A percentile compares a stretch with the other conserved stretches of the same genome.
These are phyloP conservation scores for Penicillium coffeae DNA, from an alignment of 495 filamentous ascomycete genomes.

Conservation along the genomic window DNA sequence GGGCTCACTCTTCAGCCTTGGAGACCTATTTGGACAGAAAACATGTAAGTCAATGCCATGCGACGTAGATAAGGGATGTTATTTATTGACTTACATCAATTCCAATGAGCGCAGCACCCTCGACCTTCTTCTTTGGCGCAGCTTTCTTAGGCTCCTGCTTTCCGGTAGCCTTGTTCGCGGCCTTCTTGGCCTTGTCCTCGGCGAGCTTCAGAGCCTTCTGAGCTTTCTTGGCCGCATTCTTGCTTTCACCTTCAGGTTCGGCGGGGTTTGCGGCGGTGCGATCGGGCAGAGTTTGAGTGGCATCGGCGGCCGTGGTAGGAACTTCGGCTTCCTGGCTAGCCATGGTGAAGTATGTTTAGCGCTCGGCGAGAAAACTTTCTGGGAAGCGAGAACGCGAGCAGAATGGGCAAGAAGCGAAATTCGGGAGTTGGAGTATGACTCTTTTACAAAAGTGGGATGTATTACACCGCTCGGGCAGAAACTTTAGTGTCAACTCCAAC, in stretches of 20 bases:
- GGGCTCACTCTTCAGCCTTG: slow-evolving; percentile 56
- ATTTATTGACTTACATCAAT: slow-evolving; percentile 56
- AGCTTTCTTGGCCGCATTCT: slow-evolving; percentile 71
- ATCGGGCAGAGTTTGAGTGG: slow-evolving; percentile 37
- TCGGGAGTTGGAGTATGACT: slow-evolving; percentile 19
- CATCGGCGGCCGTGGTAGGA: slow-evolving; percentile 27
- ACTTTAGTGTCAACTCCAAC: slow-evolving; percentile 38
- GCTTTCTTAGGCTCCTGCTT: slow-evolving; percentile 45
- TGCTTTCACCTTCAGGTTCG: slow-evolving; percentile 52
- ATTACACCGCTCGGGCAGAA: slow-evolving; percentile 48
- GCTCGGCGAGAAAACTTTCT: slow-evolving; percentile 20
- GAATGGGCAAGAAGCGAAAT: slow-evolving; percentile 13
- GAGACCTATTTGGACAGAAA: slow-evolving; percentile 23
- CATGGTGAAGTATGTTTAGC: slow-evolving; percentile 29
- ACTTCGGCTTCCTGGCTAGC: slow-evolving; percentile 27
- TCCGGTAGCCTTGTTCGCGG: slow-evolving; percentile 49
- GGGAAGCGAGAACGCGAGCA: slow-evolving; percentile 16
- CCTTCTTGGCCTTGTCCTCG: slow-evolving; percentile 64
- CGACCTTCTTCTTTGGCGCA: slow-evolving; percentile 42
- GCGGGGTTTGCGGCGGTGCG: slow-evolving; percentile 39
- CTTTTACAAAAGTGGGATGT: slow-evolving; percentile 43
- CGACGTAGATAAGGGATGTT: not conserved
- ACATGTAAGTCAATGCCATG: not conserved
- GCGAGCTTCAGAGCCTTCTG: slow-evolving; percentile 63
- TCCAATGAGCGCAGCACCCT: slow-evolving; percentile 69